Base-by-base conservation (phyloP, 345 rosid species). In the Erucastrum elatum region DNA sequence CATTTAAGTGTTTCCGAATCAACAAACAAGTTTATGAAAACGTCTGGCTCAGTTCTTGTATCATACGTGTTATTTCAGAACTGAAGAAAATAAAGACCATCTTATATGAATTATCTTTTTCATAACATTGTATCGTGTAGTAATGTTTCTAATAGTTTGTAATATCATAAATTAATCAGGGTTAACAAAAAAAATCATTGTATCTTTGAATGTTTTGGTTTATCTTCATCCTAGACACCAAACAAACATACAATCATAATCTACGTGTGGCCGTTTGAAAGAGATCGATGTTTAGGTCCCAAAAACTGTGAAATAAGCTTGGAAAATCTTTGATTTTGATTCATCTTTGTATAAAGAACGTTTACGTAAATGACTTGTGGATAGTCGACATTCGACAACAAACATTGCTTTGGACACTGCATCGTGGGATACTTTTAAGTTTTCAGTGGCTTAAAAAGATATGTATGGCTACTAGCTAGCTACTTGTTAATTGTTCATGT, bases 201-300 rank as follows among this genome's bases (percentile, higher is more conserved):
- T 12, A 44, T 44, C 53, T 49, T 34, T 27, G 62, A 31, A 68
- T 49, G 61, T 25, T 60, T 51, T 29, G 2, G 15, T 68, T 13
- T 30, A 70, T 70, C 33, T 69, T 62, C 41, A 49, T 25, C 39
- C 9, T 77, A 15, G 11, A 69, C 35, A 56, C 21, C 61, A 62
- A 69, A 77, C 75, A 25, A 63, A 9, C 33, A 62, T 51, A 64
- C 37, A 51, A 63, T 63, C 31, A 68, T 26, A 27, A 71, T 6
- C 37, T 71, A 37, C 67, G 26, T 25, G 37, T 71, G 44, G 67
- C 67, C 16, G 39, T 51, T 59, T 25, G 75, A 71, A 21, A 59
- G 37, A 33, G 75, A 37, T 60, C 39, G 58, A 72, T 72, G 58
- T 31, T 70, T 64, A 77, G 75, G 60, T 9, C 60, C 71, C 76